Percentiles rank a stretch among this genome's conserved stretches.
Conservation (phyloP, 169 alveolate species). For the Plasmodium falciparum region DNA sequence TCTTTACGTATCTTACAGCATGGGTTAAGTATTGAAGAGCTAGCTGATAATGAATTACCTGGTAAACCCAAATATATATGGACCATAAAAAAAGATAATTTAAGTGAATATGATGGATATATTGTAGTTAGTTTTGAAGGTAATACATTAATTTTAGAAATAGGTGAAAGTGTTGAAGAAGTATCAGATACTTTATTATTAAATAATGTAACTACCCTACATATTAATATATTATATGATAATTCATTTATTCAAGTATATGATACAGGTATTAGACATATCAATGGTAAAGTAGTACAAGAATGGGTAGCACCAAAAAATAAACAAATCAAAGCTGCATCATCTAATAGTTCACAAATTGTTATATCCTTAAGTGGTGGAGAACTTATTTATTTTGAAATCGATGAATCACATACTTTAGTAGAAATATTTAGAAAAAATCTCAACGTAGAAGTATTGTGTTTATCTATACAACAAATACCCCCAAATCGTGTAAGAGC, state of each 20-base stretch:
- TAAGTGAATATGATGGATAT: conserved; percentile 87
- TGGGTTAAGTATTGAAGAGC: conserved; percentile 96
- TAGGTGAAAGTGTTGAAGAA: conserved; percentile 95
- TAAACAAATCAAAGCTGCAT: conserved; percentile 92
- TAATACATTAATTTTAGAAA: conserved; percentile 94
- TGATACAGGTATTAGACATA: conserved; percentile 93
- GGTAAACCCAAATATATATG: conserved; percentile 97
- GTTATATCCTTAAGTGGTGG: conserved; percentile 94
- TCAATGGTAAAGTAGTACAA: conserved; percentile 82
- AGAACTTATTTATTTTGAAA: conserved; percentile 94
- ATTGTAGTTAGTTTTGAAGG: conserved; percentile 96
- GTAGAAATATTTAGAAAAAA: conserved; percentile 88
- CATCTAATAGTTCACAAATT: conserved; percentile 94
- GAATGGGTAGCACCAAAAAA: conserved; percentile 90
- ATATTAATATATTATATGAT: conserved; percentile 88
- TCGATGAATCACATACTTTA: conserved; percentile 92
- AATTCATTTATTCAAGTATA: conserved; percentile 94
- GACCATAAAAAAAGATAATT: conserved; percentile 91
- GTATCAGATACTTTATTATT: conserved; percentile 93
- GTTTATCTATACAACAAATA: conserved; percentile 92
- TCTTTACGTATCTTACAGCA: conserved; percentile 95
- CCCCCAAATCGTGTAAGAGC: conserved; percentile 93
- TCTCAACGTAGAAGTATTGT: conserved; percentile 89
- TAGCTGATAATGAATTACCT: conserved; percentile 96
- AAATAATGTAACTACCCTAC: conserved; percentile 89